Percentiles rank a stretch among this genome's conserved stretches.
Conservation (phyloP, 2,329 filamentous ascomycete genomes). For the Colletotrichum simmondsii region DNA sequence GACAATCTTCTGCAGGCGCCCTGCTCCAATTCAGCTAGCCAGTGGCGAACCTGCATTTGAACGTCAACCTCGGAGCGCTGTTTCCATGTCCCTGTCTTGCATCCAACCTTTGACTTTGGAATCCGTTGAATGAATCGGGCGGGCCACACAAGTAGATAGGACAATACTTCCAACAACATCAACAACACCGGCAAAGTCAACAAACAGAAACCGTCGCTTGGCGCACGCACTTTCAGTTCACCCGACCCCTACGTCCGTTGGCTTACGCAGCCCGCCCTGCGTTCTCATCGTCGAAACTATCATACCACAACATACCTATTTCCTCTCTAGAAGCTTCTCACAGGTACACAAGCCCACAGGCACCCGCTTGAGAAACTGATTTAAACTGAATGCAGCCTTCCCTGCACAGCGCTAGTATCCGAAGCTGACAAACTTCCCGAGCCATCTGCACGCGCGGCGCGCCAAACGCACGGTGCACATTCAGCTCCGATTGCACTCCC, state of each 20-base stretch:
- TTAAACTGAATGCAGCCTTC: slow-evolving; percentile 12
- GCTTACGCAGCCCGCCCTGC: not conserved
- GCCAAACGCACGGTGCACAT: slow-evolving; percentile 24
- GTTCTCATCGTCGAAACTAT: not conserved
- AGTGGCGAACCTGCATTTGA: slow-evolving; percentile 3
- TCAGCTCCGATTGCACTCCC: slow-evolving; percentile 13
- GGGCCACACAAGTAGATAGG: not conserved
- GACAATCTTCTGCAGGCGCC: slow-evolving; percentile 2
- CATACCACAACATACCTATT: not conserved
- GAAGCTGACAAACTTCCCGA: slow-evolving; percentile 25
- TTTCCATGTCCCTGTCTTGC: not conserved
- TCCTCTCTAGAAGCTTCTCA: not conserved
- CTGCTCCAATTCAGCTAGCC: slow-evolving; percentile 3
- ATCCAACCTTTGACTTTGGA: not conserved
- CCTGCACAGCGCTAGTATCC: not conserved
- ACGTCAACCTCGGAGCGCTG: not conserved
- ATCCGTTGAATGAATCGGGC: not conserved
- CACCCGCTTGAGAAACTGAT: not conserved
- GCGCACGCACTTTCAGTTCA: not conserved
- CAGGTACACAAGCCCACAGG: not conserved
- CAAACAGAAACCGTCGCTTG: not conserved
- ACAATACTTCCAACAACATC: not conserved
- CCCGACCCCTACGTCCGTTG: slow-evolving; percentile 3
- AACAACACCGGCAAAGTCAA: not conserved
- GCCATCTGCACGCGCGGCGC: not conserved